Conservation (phyloP, 495 filamentous ascomycete species). For the Penicillium cataractarum region DNA sequence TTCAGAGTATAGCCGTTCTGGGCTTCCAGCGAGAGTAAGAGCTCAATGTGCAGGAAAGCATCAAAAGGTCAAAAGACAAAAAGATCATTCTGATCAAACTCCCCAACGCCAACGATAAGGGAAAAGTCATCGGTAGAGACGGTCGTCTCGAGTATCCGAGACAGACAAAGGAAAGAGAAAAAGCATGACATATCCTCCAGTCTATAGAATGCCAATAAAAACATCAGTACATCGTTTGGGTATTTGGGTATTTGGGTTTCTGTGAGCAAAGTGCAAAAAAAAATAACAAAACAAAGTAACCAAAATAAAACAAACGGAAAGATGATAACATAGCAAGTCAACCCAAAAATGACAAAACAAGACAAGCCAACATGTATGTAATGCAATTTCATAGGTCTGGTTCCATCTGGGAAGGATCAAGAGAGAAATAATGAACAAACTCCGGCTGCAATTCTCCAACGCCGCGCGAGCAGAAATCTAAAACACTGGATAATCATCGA, state of each 20-base stretch:
- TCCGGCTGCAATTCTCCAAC: conserved; percentile 24
- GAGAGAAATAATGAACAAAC: conserved; percentile 16
- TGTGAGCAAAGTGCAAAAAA: conserved; percentile 24
- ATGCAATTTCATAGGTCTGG: conserved; percentile 29
- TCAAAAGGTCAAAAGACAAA: background rate
- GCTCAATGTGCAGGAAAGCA: background rate
- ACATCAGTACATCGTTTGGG: conserved; percentile 23
- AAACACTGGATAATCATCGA: conserved; percentile 13
- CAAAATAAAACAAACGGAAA: conserved; percentile 3
- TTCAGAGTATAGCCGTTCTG: conserved; percentile 11
- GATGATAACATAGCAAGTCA: background rate
- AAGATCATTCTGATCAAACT: conserved; percentile 5
- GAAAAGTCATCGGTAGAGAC: conserved; percentile 1
- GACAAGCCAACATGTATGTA: conserved; percentile 16
- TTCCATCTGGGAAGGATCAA: conserved; percentile 4
- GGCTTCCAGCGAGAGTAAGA: conserved; percentile 7
- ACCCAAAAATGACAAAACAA: conserved; percentile 11
- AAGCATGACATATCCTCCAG: conserved; percentile 15
- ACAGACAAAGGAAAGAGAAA: background rate
- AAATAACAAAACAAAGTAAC: conserved; percentile 14
- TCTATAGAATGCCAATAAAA: conserved; percentile 23
- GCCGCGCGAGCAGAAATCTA: conserved; percentile 27
- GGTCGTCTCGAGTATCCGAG: background rate
- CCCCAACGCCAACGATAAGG: background rate
- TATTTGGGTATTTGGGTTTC: conserved; percentile 29